Percentiles rank a stretch among this genome's conserved stretches.
Conservation (phyloP, 1,139 yeast genomes). For the Martiniozyma asiatica region DNA sequence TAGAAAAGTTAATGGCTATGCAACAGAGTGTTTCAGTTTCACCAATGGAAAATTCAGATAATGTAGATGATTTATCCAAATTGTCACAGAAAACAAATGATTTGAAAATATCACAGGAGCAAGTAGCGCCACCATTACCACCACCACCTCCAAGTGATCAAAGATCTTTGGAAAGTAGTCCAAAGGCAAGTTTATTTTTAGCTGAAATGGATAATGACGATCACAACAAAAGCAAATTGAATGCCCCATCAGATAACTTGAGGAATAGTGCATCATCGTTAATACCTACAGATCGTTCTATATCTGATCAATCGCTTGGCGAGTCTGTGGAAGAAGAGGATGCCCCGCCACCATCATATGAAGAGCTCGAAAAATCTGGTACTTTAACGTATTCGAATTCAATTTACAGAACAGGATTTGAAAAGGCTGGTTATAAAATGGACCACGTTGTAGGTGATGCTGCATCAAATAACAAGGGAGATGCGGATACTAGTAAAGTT, state of each 20-base stretch:
- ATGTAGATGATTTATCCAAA: too few relatives aligned
- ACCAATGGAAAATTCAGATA: background rate
- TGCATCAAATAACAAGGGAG: background rate
- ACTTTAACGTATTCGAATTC: constrained; percentile 21
- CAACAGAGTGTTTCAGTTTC: constrained; percentile 10
- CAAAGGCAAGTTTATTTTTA: constrained; percentile 14
- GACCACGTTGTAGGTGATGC: constrained; percentile 15
- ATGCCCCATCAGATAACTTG: background rate
- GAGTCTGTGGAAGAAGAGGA: constrained; percentile 7
- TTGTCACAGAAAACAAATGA: too few relatives aligned
- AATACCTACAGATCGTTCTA: constrained; percentile 14
- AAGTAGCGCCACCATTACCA: constrained; percentile 22
- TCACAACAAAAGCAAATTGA: too few relatives aligned
- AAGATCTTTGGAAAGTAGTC: constrained; percentile 14
- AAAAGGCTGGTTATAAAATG: constrained; percentile 22
- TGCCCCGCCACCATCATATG: constrained; percentile 21
- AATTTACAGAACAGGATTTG: constrained; percentile 23
- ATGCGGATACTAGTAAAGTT: too few relatives aligned
- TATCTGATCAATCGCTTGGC: constrained; percentile 10
- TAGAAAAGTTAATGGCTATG: constrained; percentile 17
- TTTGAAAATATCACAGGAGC: too few relatives aligned
- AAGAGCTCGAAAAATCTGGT: constrained; percentile 22
- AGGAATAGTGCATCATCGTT: constrained; percentile 17
- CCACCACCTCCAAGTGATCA: constrained; percentile 20
- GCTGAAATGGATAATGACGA: constrained; percentile 5